phyloP scores from a whole-genome alignment of 768 basidiomycete species.

The Xerocomellus amylosporus region DNA sequence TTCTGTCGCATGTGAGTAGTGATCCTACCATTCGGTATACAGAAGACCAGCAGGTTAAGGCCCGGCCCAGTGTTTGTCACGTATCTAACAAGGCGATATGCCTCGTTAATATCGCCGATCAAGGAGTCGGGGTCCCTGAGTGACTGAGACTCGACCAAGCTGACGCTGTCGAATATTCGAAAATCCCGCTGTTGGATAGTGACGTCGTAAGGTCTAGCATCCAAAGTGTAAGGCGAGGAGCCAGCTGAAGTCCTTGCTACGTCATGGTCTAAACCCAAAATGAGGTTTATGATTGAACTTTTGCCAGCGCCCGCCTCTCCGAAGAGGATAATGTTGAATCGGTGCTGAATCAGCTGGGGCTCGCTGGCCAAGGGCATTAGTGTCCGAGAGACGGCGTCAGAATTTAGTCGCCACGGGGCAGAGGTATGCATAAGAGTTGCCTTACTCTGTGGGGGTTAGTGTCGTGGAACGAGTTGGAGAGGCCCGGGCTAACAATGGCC shows the following conservation, averaged over 20 bases:
- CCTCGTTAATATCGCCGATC: slow-evolving; percentile 31
- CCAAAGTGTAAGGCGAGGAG: slow-evolving; percentile 35
- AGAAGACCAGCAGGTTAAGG: slow-evolving; percentile 40
- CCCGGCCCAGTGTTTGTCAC: slow-evolving; percentile 35
- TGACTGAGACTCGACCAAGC: slow-evolving; percentile 30
- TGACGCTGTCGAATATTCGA: slow-evolving; percentile 35
- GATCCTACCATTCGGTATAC: slow-evolving; percentile 35
- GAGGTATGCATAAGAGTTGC: no score
- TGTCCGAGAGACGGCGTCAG: no score
- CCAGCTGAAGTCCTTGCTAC: slow-evolving; percentile 30
- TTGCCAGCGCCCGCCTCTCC: slow-evolving; percentile 37
- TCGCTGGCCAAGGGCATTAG: slow-evolving; percentile 13
- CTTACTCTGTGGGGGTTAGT: no score
- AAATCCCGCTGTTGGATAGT: slow-evolving; percentile 18
- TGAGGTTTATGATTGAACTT: slow-evolving; percentile 44
- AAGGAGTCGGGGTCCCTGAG: slow-evolving; percentile 26
- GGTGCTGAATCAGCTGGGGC: slow-evolving; percentile 8
- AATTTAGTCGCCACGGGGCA: no score
- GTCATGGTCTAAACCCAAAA: slow-evolving; percentile 24
- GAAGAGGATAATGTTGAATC: slow-evolving; percentile 28
- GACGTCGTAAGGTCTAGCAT: slow-evolving; percentile 27
- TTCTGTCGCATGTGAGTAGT: slow-evolving; percentile 28
- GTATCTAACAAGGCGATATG: slow-evolving; percentile 33
- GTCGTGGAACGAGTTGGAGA: no score
- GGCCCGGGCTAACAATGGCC: no score